Percentiles rank a stretch among this genome's conserved stretches.
phyloP scores from a whole-genome alignment of 2,329 filamentous ascomycete species.

The Fusarium nanum region DNA sequence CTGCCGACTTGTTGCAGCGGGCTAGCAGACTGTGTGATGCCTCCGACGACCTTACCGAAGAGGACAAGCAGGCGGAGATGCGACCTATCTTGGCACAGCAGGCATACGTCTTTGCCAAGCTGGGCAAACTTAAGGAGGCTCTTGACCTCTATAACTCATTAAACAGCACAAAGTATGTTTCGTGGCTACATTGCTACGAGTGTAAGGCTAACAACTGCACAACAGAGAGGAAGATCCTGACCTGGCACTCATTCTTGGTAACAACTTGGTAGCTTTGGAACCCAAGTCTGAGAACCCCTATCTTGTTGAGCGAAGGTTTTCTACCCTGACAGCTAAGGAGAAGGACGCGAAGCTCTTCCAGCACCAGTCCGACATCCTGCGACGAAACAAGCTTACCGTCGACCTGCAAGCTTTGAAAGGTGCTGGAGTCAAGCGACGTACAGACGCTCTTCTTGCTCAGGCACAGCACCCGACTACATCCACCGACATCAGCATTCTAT shows the following conservation, averaged over 20 bases:
- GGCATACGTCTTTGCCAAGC: slow-evolving; percentile 74
- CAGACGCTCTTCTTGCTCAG: slow-evolving; percentile 55
- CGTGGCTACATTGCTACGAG: neutral
- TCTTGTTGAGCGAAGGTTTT: slow-evolving; percentile 70
- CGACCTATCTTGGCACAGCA: slow-evolving; percentile 82
- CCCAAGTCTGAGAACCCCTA: slow-evolving; percentile 70
- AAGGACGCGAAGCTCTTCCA: slow-evolving; percentile 75
- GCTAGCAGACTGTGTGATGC: slow-evolving; percentile 78
- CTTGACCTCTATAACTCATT: slow-evolving; percentile 71
- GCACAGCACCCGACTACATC: slow-evolving; percentile 46
- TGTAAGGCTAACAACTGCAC: slow-evolving; percentile 33
- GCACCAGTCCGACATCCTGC: slow-evolving; percentile 70
- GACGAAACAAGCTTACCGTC: slow-evolving; percentile 71
- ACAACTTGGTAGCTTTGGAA: slow-evolving; percentile 66
- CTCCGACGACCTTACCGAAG: slow-evolving; percentile 77
- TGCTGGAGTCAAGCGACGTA: slow-evolving; percentile 66
- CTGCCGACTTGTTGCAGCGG: slow-evolving; percentile 74
- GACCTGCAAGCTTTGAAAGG: slow-evolving; percentile 76
- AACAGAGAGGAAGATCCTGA: slow-evolving; percentile 74
- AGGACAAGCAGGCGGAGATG: slow-evolving; percentile 80
- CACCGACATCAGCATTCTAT: slow-evolving; percentile 55
- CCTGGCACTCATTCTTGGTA: slow-evolving; percentile 72
- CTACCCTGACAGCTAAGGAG: slow-evolving; percentile 63
- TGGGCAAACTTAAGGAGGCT: slow-evolving; percentile 75
- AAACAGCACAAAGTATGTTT: slow-evolving; percentile 68